Evolutionary conservation across 1,139 yeast species (phyloP), one percentile per base, ranked within the genome.

Genomic region (Trichomonascaceae sp.): DNA sequence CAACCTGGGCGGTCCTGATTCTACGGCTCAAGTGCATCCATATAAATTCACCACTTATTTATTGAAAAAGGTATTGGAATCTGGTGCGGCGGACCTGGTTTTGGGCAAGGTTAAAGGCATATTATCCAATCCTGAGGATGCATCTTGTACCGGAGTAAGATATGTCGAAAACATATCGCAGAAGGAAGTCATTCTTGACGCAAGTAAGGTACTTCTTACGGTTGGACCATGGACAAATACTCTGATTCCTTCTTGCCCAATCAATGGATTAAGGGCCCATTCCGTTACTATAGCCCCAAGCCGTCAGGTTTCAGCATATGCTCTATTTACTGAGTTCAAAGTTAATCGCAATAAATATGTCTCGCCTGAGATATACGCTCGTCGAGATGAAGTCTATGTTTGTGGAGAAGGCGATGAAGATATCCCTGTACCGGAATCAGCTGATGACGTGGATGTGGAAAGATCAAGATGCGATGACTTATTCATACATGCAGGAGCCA

Each of bases 161-260:
- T 62, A 61, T 51, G 46, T 15, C 2, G 50, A 53, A 18, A 47
- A 44, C 24, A 36, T 22, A n/a, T n/a, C 49, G 3, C 47, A 43
- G 24, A 51, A 51, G 19, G 52, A 48, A 20, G 43, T 45, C 41
- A n/a, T 53, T 38, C 70, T 88, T 24, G 66, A 66, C 19, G 95
- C 88, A 44, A 89, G 87, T 64, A 84, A 87, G 64, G 82, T 88
- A 22, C 84, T 93, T n/a, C 75, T 91, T 62, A 77, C 95, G 0
- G 87, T 88, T 60, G 99, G 99, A 1, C 98, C 98, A 5, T 91
- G 99, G 99, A 90, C 97, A 1, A 85, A 96, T 1, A 86, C 84
- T 64, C 80, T 91, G 46, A 74, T 91, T 55, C 96, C 96, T 1
- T 90, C 87, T 61, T 90, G 97, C 67, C 98, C 97, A 30, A 89